Evolutionary conservation across 164 flowering plant species (phyloP).

Genomic region (Annona squamosa): DNA sequence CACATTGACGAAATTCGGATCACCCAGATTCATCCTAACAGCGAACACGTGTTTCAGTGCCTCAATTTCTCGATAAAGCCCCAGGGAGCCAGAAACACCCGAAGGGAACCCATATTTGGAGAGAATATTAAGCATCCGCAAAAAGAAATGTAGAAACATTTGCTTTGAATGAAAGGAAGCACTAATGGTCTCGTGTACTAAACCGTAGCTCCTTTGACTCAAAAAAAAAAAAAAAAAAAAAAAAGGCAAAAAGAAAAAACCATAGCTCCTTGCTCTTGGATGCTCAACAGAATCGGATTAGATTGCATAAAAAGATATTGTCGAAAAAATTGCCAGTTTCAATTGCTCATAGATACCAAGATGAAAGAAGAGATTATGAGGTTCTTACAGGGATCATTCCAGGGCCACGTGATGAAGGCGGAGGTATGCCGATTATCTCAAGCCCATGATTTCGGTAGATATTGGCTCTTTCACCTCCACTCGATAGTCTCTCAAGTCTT

Average conservation of each 20-base stretch:
- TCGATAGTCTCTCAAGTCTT: conserved; percentile 40
- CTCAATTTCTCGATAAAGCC: conserved; percentile 48
- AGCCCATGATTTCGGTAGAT: conserved; percentile 27
- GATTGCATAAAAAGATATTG: no score
- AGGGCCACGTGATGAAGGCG: conserved; percentile 54
- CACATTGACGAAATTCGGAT: conserved; percentile 51
- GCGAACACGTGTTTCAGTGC: conserved; percentile 53
- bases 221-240: no score
- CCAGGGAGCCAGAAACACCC: conserved; percentile 32
- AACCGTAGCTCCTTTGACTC: no score
- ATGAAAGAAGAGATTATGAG: not conserved
- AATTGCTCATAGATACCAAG: not conserved
- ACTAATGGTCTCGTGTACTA: no score
- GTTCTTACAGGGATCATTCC: conserved; percentile 41
- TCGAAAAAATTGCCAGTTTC: no score
- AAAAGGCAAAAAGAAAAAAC: no score
- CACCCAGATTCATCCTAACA: conserved; percentile 61
- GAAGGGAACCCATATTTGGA: conserved; percentile 26
- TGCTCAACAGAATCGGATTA: not conserved
- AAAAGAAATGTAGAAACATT: not conserved
- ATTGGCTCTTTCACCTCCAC: conserved; percentile 39
- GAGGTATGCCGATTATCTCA: conserved; percentile 46
- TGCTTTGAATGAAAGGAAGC: no score
- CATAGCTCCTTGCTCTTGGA: not conserved
- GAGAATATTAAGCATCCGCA: conserved; percentile 56